Evolutionary conservation across 2,329 filamentous ascomycete genomes (phyloP).

Genomic region (Rhytidhysteron rufulum): DNA sequence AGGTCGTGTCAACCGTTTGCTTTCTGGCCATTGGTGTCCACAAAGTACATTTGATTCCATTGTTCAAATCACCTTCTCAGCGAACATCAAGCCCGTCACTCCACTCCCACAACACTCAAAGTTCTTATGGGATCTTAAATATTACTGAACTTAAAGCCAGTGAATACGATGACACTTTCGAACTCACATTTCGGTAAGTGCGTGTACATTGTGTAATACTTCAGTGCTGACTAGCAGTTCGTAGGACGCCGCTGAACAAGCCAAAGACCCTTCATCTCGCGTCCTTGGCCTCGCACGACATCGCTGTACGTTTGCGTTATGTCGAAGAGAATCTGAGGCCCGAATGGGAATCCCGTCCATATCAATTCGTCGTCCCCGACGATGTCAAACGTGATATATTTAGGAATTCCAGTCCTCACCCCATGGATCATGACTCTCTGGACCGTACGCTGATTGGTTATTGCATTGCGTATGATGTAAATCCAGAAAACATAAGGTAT

Average conservation of each 20-base stretch:
- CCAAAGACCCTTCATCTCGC: slow-evolving; percentile 58
- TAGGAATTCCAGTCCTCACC: slow-evolving; percentile 40
- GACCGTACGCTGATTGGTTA: slow-evolving; percentile 67
- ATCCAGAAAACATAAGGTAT: slow-evolving; percentile 64
- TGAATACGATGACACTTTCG: slow-evolving; percentile 62
- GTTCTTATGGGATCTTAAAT: slow-evolving; percentile 61
- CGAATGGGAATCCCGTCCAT: slow-evolving; percentile 62
- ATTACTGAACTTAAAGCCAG: slow-evolving; percentile 58
- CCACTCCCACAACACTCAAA: slow-evolving; percentile 46
- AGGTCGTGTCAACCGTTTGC: slow-evolving; percentile 61
- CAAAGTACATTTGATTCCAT: slow-evolving; percentile 65
- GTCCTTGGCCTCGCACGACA: slow-evolving; percentile 61
- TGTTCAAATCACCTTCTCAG: slow-evolving; percentile 54
- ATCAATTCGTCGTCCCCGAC: slow-evolving; percentile 58
- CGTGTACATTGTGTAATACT: slow-evolving; percentile 9
- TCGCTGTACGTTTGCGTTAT: slow-evolving; percentile 59
- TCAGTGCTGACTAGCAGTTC: slow-evolving; percentile 2
- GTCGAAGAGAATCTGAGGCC: slow-evolving; percentile 62
- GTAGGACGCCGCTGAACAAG: slow-evolving; percentile 52
- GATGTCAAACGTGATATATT: slow-evolving; percentile 34
- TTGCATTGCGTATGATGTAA: slow-evolving; percentile 64
- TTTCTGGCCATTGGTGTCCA: slow-evolving; percentile 67
- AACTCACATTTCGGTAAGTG: slow-evolving; percentile 58
- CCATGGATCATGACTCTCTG: slow-evolving; percentile 59
- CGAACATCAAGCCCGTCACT: slow-evolving; percentile 54